Percentiles rank a stretch among this genome's conserved stretches.
phyloP scores from a whole-genome alignment of 116 monocot species.

The Zostera marina region DNA sequence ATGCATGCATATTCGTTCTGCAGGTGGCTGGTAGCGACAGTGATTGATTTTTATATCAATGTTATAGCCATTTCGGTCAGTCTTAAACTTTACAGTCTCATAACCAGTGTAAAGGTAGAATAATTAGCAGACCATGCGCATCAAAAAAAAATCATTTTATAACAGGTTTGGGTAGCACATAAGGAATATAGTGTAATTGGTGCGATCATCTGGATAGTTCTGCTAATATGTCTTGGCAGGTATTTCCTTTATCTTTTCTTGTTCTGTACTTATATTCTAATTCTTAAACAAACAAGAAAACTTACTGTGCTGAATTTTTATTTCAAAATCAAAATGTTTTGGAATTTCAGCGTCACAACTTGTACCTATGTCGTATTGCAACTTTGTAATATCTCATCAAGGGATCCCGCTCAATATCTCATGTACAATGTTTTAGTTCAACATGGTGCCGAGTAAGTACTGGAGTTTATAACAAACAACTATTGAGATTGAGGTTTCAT shows the following conservation, averaged over 20 bases:
- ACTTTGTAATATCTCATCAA: constrained; percentile 28
- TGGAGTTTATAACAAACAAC: neutral
- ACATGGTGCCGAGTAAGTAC: constrained; percentile 17
- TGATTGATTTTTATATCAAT: constrained; percentile 85
- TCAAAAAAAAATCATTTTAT: neutral
- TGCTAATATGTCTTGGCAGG: constrained; percentile 84
- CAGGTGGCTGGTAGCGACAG: constrained; percentile 74
- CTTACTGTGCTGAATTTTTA: too few relatives aligned
- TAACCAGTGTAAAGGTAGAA: neutral
- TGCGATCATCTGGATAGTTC: constrained; percentile 48
- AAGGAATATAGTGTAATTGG: constrained; percentile 49
- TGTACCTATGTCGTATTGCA: constrained; percentile 71
- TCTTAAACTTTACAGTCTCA: neutral
- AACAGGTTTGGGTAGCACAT: constrained; percentile 65
- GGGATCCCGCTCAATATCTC: constrained; percentile 36
- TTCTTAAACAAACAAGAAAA: too few relatives aligned
- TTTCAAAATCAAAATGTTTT: neutral
- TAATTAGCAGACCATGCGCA: neutral
- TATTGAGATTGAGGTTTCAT: too few relatives aligned
- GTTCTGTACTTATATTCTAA: too few relatives aligned
- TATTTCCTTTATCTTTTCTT: constrained; percentile 6
- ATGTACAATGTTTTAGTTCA: constrained; percentile 26
- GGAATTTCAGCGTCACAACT: constrained; percentile 45
- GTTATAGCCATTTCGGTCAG: constrained; percentile 69
- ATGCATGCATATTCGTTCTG: constrained; percentile 5